Percentiles rank a stretch among this genome's conserved stretches.
Conservation (phyloP, 1,139 yeast species). For the Candida sojae region DNA sequence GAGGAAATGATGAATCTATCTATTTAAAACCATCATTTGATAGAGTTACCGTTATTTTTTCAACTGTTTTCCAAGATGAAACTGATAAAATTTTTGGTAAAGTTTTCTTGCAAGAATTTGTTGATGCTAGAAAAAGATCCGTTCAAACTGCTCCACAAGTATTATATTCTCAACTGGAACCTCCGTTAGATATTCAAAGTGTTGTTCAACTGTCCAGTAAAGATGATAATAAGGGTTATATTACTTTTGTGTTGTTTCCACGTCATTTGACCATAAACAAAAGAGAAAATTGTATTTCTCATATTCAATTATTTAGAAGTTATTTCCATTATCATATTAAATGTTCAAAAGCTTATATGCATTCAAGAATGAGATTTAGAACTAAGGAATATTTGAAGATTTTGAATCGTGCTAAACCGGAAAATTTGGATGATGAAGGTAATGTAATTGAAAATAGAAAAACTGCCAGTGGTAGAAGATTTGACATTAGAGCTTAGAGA, state of each 20-base stretch:
- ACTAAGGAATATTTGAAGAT: conserved; percentile 93
- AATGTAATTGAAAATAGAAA: conserved; percentile 64
- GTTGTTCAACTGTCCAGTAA: conserved; percentile 23
- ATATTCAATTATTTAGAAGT: conserved; percentile 88
- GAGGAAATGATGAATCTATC: conserved; percentile 86
- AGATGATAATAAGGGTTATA: conserved; percentile 64
- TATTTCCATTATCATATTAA: conserved; percentile 98
- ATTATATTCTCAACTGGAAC: conserved; percentile 80
- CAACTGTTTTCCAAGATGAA: conserved; percentile 93
- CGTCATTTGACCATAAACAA: conserved; percentile 75
- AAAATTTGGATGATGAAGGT: conserved; percentile 72
- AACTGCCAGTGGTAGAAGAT: conserved; percentile 83
- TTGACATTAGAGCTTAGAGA: conserved; percentile 34
- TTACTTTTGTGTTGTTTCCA: conserved; percentile 75
- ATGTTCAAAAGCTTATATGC: conserved; percentile 97
- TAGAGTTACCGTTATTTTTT: conserved; percentile 94
- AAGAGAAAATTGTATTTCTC: conserved; percentile 82
- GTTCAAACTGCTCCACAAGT: conserved; percentile 99
- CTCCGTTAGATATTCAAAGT: conserved; percentile 81
- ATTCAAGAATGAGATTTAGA: conserved; percentile 95
- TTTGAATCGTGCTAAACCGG: conserved; percentile 95
- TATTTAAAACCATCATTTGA: conserved; percentile 92
- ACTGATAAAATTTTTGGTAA: conserved; percentile 94
- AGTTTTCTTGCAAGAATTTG: conserved; percentile 95
- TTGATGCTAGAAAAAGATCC: conserved; percentile 91